Base-by-base conservation (phyloP, 345 rosid genomes). In the Rhizophora mangle region DNA sequence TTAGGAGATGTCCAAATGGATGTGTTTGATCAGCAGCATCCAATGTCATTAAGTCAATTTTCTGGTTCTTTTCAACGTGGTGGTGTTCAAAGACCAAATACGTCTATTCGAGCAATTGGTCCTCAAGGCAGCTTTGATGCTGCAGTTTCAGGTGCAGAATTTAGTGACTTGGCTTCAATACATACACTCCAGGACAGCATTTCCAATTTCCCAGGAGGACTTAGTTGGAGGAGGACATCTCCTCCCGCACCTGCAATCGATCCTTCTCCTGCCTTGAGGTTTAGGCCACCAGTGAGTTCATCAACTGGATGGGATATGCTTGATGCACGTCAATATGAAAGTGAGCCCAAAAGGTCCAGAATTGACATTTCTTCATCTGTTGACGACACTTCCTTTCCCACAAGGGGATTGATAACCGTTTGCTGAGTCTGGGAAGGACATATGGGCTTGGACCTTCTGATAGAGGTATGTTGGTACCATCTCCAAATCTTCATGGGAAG, bases 281-380 rank as follows among this genome's bases (percentile, higher is more conserved):
- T 80, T 21, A 84, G 87, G 88, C 85, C 76, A 70, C 75, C 96
- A 19, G 24, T 78, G 68, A 83, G 79, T 67, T 75, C 81, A 32
- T 82, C 82, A 75, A 84, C 85, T 72, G 82, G 96, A 34, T 85
- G 96, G 96, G 96, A 89, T 79, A 85, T 82, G 58, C 84, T 82
- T 72, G 96, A 92, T 66, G 80, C 75, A 39, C 80, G 62, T 69
- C 89, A 82, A 58, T 68, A 82, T 60, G 90, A 84, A 65, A 86
- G 92, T 73, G 93, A 85, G 65, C 36, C 87, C 60, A 95, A 95
- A 77, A 81, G 97, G 46, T 73, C 85, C 9, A 82, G 93, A 75
- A 78, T 90, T 75, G 99, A 90, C 72, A 72, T 73, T 73, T 66
- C 82, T 16, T 56, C 81, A 52, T 60, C 87, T 43, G 26, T 68